phyloP scores from a whole-genome alignment of 2,329 filamentous ascomycete species.

The Claviceps sp. region DNA sequence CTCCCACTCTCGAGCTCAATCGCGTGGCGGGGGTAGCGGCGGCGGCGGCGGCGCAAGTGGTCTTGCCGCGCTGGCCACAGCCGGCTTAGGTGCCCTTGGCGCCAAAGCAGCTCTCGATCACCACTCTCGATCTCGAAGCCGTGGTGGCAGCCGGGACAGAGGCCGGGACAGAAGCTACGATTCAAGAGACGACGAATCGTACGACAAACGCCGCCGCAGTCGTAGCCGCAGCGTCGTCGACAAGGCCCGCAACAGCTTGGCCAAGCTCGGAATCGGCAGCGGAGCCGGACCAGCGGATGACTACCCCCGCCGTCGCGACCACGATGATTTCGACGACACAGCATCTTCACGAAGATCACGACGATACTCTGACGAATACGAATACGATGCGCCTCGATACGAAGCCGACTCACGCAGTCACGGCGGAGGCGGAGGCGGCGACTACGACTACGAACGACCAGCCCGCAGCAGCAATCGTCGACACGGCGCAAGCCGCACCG shows the following conservation, averaged over 20 bases:
- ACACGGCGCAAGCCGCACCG: conserved; percentile 24
- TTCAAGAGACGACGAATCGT: conserved; percentile 28
- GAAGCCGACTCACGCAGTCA: conserved; percentile 15
- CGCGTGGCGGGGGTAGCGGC: conserved; percentile 30
- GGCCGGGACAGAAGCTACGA: conserved; percentile 30
- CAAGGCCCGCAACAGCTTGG: conserved; percentile 44
- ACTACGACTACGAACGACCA: conserved; percentile 35
- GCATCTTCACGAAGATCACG: conserved; percentile 23
- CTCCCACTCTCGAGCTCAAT: conserved; percentile 53
- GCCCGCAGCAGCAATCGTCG: conserved; percentile 25
- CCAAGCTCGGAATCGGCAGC: conserved; percentile 46
- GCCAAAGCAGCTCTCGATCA: conserved; percentile 45
- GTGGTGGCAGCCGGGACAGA: conserved; percentile 34
- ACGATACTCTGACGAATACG: conserved; percentile 31
- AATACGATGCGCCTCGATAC: conserved; percentile 29
- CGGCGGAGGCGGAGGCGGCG: conserved; percentile 23
- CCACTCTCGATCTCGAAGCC: conserved; percentile 34
- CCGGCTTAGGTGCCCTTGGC: conserved; percentile 45
- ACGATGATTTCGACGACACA: conserved; percentile 32
- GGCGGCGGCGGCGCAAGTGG: conserved; percentile 31
- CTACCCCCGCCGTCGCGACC: conserved; percentile 25
- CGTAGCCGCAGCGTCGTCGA: conserved; percentile 55
- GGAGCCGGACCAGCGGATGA: conserved; percentile 25
- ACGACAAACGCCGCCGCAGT: conserved; percentile 30
- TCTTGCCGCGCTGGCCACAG: conserved; percentile 50